Conservation (phyloP, 345 rosid species). For the Eucalyptus camaldulensis region DNA sequence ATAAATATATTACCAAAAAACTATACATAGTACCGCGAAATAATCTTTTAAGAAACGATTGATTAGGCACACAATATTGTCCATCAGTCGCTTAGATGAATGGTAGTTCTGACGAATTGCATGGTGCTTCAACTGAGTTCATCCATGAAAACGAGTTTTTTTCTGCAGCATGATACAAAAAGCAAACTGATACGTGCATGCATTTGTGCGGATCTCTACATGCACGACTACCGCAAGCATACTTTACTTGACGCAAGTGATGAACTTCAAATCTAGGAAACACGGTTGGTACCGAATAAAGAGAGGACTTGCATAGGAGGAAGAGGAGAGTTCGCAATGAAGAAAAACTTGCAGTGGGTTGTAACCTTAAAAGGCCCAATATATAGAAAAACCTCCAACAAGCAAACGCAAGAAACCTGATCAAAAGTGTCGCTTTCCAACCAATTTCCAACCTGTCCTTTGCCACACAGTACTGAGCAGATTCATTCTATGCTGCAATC, state of each 20-base stretch:
- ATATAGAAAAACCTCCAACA: background rate
- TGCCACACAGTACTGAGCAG: background rate
- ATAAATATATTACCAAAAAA: no score
- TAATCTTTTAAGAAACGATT: background rate
- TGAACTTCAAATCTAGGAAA: background rate
- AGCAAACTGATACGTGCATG: background rate
- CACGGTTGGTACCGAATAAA: background rate
- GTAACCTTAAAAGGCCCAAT: background rate
- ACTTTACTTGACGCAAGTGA: background rate
- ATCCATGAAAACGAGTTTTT: background rate
- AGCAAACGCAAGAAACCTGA: background rate
- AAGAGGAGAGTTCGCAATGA: background rate
- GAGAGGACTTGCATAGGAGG: background rate
- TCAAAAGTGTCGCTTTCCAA: background rate
- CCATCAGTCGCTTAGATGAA: background rate
- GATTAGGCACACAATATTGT: background rate
- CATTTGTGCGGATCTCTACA: background rate
- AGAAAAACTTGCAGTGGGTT: background rate
- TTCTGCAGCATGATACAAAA: background rate
- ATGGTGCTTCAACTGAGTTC: background rate
- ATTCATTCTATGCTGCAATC: background rate
- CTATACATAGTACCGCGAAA: background rate
- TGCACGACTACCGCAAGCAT: background rate
- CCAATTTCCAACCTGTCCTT: background rate
- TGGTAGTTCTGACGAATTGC: background rate